phyloP scores from a whole-genome alignment of 805 yeast species.

The Zygoascus bituminiphila region DNA sequence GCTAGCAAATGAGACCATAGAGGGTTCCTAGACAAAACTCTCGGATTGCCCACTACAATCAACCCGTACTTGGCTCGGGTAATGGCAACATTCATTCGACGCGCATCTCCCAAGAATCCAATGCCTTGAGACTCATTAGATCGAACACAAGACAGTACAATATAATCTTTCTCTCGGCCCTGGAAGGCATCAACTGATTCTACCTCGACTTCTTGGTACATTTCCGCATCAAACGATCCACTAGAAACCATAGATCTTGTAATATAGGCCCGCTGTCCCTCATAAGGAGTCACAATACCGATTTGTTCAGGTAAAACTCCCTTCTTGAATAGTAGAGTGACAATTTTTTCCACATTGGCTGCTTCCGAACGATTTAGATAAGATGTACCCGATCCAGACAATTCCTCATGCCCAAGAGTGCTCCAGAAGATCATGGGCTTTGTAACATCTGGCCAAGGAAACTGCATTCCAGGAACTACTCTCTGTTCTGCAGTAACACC shows the following conservation, averaged over 20 bases:
- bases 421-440: conserved; percentile 97
- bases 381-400: conserved; percentile 72
- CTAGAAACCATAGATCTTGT: conserved; percentile 69
- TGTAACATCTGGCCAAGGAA: conserved; percentile 87
- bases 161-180: conserved; percentile 80
- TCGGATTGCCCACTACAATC: conserved; percentile 75
- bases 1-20: conserved; percentile 73
- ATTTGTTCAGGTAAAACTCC: conserved; percentile 76
- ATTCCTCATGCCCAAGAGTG: conserved; percentile 80
- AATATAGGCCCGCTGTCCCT: conserved; percentile 82
- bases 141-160: conserved; percentile 72
- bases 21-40: conserved; percentile 57
- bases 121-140: conserved; percentile 66
- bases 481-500: conserved; percentile 80
- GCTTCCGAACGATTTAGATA: conserved; percentile 84
- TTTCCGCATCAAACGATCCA: conserved; percentile 56
- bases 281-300: conserved; percentile 91
- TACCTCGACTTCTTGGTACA: conserved; percentile 69
- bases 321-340: conserved; percentile 62
- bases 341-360: conserved; percentile 72
- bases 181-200: conserved; percentile 95
- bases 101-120: conserved; percentile 77
- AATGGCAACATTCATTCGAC: conserved; percentile 82
- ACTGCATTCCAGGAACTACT: conserved; percentile 42
- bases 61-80: conserved; percentile 83